phyloP scores from a whole-genome alignment of 768 basidiomycete species.

The Podaxis pistillaris region DNA sequence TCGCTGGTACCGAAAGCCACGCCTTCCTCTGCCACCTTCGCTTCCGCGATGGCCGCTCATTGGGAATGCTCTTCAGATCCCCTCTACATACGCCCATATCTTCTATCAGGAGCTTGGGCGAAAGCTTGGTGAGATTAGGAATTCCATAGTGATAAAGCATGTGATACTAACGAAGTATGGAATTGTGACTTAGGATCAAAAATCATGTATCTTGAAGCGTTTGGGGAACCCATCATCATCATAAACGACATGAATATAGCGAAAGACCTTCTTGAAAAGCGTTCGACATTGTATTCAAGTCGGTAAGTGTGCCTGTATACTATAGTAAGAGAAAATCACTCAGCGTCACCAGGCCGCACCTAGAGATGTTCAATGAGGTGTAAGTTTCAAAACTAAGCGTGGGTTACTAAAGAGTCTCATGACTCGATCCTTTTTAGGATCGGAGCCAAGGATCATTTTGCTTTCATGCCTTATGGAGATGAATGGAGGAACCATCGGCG shows the following conservation, averaged over 20 bases:
- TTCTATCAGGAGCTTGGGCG: slow-evolving; percentile 3
- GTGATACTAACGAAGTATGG: background rate
- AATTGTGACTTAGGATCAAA: background rate
- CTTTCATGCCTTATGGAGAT: slow-evolving; percentile 17
- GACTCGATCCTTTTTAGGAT: background rate
- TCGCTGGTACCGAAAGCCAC: background rate
- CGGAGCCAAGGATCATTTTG: background rate
- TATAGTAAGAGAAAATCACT: background rate
- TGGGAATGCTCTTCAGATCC: slow-evolving; percentile 4
- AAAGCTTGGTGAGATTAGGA: slow-evolving; percentile 3
- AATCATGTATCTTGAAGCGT: slow-evolving; percentile 13
- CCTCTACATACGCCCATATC: background rate
- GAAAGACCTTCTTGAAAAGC: slow-evolving; percentile 15
- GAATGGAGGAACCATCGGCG: slow-evolving; percentile 40
- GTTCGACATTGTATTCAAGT: slow-evolving; percentile 14
- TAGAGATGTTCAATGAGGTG: background rate
- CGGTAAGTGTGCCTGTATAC: background rate
- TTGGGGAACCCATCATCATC: slow-evolving; percentile 16
- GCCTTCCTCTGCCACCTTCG: background rate
- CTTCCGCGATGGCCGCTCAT: slow-evolving; percentile 1
- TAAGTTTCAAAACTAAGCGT: background rate
- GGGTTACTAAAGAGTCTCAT: background rate
- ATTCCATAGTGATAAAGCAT: background rate
- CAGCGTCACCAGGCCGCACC: background rate
- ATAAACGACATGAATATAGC: slow-evolving; percentile 15